Percentiles rank a stretch among this genome's conserved stretches.
Evolutionary conservation across 441 rosid species (phyloP).

Genomic region (Euphorbia corollata): DNA sequence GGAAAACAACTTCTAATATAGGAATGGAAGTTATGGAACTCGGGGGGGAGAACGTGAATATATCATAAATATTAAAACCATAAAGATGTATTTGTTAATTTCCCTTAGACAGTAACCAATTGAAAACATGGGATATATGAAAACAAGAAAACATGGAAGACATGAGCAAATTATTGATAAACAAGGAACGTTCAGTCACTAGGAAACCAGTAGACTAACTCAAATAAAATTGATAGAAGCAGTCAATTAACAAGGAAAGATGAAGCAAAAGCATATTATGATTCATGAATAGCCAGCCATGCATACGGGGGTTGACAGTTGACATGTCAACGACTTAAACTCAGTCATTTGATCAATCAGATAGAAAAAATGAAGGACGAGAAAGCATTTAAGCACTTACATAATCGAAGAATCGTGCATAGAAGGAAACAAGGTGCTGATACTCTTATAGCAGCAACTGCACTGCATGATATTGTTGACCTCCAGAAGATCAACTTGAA

Average conservation of each 20-base stretch:
- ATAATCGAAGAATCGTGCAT: conserved; percentile 83
- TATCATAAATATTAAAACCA: too few relatives aligned
- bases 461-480: conserved; percentile 51
- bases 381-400: conserved; percentile 55
- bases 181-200: not conserved
- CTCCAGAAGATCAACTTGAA: conserved; percentile 86
- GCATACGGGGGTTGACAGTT: too few relatives aligned
- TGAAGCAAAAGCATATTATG: not conserved
- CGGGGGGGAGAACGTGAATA: too few relatives aligned
- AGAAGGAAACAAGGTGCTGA: conserved; percentile 43
- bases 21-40: too few relatives aligned
- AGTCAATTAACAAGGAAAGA: not conserved
- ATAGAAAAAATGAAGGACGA: not conserved
- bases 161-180: too few relatives aligned
- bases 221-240: not conserved
- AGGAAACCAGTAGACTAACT: not conserved
- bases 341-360: conserved; percentile 11
- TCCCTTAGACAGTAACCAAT: too few relatives aligned
- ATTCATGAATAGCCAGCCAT: conserved; percentile 1
- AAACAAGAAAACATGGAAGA: too few relatives aligned
- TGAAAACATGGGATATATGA: too few relatives aligned
- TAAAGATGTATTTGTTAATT: too few relatives aligned
- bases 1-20: too few relatives aligned
- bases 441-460: conserved; percentile 54
- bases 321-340: too few relatives aligned